phyloP scores from a whole-genome alignment of 768 basidiomycete species.

The Phallus indusiatus region DNA sequence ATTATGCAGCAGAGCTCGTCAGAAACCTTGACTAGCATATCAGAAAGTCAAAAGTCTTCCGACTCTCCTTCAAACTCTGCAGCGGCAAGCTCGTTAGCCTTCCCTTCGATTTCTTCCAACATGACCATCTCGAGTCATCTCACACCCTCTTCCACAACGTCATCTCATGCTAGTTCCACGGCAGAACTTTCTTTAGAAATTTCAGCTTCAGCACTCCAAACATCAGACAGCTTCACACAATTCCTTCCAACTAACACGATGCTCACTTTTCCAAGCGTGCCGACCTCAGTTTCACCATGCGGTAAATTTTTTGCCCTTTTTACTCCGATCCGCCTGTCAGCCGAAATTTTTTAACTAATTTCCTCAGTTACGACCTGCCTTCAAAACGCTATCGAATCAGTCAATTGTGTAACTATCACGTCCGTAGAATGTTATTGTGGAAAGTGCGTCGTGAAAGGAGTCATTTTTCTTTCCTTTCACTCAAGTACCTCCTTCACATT shows the following conservation, averaged over 20 bases:
- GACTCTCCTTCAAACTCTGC: too few relatives aligned
- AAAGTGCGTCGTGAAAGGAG: background rate
- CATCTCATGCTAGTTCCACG: too few relatives aligned
- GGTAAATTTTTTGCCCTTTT: background rate
- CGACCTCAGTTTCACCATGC: too few relatives aligned
- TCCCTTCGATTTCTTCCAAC: background rate
- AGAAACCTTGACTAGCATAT: too few relatives aligned
- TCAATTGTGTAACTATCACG: constrained; percentile 4
- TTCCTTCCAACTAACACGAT: too few relatives aligned
- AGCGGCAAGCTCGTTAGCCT: background rate
- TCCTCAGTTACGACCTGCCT: background rate
- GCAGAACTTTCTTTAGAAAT: too few relatives aligned
- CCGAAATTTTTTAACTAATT: background rate
- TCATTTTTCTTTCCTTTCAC: background rate
- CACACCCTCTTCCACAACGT: background rate
- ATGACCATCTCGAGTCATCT: background rate
- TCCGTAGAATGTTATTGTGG: background rate
- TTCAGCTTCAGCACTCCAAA: background rate
- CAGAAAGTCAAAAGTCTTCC: too few relatives aligned
- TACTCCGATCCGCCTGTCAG: background rate
- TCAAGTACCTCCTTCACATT: background rate
- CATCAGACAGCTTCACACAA: background rate
- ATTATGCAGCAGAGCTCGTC: too few relatives aligned
- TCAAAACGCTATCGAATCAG: background rate
- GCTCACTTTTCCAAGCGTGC: too few relatives aligned